phyloP scores from a whole-genome alignment of 2,329 filamentous ascomycete species.

The Colletotrichum magnum region DNA sequence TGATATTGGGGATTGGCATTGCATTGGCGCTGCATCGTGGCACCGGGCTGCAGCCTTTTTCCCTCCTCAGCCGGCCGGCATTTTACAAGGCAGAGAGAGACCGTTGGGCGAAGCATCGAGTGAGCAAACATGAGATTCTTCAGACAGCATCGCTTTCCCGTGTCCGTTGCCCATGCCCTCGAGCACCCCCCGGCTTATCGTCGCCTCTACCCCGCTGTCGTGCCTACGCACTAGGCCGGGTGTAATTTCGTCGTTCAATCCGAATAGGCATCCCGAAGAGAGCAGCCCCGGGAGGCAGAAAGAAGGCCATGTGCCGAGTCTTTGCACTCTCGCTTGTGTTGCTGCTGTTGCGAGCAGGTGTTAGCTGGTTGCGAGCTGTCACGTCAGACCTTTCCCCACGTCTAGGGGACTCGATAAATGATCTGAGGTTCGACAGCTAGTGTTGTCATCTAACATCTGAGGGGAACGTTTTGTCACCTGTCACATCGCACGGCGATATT shows the following conservation, averaged over 20 bases:
- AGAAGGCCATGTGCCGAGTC: neutral
- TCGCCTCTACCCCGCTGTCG: neutral
- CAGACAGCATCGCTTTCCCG: neutral
- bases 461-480: neutral
- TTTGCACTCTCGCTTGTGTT: neutral
- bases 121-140: conserved; percentile 18
- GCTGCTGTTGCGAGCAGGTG: too few relatives aligned
- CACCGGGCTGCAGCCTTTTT: neutral
- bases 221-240: neutral
- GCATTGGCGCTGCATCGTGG: conserved; percentile 26
- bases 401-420: neutral
- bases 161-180: neutral
- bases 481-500: too few relatives aligned
- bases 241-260: neutral
- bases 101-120: too few relatives aligned
- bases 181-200: neutral
- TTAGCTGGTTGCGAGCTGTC: too few relatives aligned
- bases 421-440: neutral
- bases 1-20: conserved; percentile 26
- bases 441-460: too few relatives aligned
- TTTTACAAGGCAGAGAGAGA: too few relatives aligned
- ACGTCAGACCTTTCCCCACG: neutral
- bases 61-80: neutral
- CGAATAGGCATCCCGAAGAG: neutral
- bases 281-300: too few relatives aligned